phyloP scores from a whole-genome alignment of 371 early-diverging fungal species.

The Coemansia sp. region DNA sequence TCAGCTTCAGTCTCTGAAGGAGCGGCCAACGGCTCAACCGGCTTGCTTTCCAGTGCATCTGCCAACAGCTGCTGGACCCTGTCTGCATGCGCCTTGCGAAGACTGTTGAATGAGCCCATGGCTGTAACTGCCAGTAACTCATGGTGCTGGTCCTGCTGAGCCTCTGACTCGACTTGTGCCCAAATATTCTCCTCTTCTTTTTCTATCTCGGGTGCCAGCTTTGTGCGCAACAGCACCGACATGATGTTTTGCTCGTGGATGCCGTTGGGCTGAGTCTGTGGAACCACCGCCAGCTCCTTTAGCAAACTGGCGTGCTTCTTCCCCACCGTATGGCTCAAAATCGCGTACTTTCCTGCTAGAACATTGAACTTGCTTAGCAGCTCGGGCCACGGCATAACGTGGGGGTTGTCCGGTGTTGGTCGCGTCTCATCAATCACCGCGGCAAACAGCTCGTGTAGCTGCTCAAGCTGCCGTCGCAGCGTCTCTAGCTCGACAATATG shows the following conservation, averaged over 20 bases:
- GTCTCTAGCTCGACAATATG: slow-evolving; percentile 60
- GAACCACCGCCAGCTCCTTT: slow-evolving; percentile 62
- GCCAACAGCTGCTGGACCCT: slow-evolving; percentile 22
- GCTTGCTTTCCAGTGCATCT: not conserved
- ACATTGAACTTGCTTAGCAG: slow-evolving; percentile 70
- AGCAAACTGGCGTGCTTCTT: slow-evolving; percentile 54
- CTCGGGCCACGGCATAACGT: slow-evolving; percentile 43
- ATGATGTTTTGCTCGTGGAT: slow-evolving; percentile 64
- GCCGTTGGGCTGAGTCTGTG: slow-evolving; percentile 58
- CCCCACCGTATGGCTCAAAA: slow-evolving; percentile 57
- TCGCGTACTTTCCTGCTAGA: slow-evolving; percentile 62
- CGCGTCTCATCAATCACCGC: slow-evolving; percentile 42
- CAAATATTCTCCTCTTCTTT: slow-evolving; percentile 59
- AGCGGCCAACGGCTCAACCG: not conserved
- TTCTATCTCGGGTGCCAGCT: slow-evolving; percentile 67
- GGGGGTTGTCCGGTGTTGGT: slow-evolving; percentile 45
- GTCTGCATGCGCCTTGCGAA: slow-evolving; percentile 22
- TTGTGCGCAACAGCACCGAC: slow-evolving; percentile 62
- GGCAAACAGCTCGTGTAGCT: slow-evolving; percentile 63
- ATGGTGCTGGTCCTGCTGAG: slow-evolving; percentile 32
- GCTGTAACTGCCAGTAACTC: slow-evolving; percentile 45
- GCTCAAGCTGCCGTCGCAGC: slow-evolving; percentile 61
- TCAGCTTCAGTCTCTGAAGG: not conserved
- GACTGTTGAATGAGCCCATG: slow-evolving; percentile 26
- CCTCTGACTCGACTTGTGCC: slow-evolving; percentile 52